Conservation (phyloP, 306 rosid genomes). For the Prinsepia uniflora region DNA sequence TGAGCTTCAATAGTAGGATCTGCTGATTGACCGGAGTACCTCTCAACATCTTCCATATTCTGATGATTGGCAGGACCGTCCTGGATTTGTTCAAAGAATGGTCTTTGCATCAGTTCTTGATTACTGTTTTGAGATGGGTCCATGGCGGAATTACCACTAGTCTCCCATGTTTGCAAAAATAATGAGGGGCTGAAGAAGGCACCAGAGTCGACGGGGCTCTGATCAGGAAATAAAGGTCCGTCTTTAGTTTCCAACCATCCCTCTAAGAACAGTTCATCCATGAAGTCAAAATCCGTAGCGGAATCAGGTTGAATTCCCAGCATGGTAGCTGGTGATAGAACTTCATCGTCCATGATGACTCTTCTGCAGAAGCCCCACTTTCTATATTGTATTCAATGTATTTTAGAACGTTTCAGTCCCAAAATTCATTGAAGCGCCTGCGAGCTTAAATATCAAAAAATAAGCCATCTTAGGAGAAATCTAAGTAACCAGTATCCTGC, state of each 20-base stretch:
- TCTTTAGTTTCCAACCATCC: conserved; percentile 84
- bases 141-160: conserved; percentile 15
- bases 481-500: conserved; percentile 13
- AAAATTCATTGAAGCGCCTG: conserved; percentile 23
- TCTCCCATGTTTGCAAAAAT: conserved; percentile 55
- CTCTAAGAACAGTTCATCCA: conserved; percentile 71
- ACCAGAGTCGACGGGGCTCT: conserved; percentile 44
- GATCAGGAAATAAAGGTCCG: conserved; percentile 56
- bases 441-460: conserved; percentile 5
- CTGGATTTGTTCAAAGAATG: conserved; percentile 20
- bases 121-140: conserved; percentile 29
- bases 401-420: conserved; percentile 15
- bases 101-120: conserved; percentile 31
- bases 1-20: conserved; percentile 31
- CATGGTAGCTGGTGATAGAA: conserved; percentile 49
- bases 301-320: conserved; percentile 48
- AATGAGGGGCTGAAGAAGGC: conserved; percentile 52
- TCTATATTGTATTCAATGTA: conserved; percentile 5
- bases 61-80: conserved; percentile 18
- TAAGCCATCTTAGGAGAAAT: conserved; percentile 9
- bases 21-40: conserved; percentile 30
- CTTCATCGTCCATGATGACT: conserved; percentile 59
- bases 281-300: conserved; percentile 73
- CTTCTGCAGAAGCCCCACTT: conserved; percentile 21
- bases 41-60: conserved; percentile 28